These are phyloP conservation scores for Drosera spatulata DNA, from an alignment of 179 eudicot species.

Conservation along the genomic window DNA sequence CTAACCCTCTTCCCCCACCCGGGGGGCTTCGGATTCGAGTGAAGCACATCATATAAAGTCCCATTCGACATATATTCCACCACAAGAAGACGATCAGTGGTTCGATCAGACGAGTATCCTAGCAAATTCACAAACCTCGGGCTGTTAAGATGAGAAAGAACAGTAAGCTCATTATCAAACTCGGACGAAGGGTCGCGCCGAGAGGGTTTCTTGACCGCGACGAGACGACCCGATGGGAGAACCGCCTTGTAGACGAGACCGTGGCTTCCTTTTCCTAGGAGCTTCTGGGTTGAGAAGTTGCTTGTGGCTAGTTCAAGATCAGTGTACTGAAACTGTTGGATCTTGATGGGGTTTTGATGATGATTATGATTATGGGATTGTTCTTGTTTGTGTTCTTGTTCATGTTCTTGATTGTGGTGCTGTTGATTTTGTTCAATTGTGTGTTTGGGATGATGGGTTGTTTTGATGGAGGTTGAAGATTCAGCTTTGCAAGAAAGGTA, in stretches of 20 bases:
- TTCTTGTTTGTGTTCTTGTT: slow-evolving; percentile 6
- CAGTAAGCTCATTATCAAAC: slow-evolving; percentile 68
- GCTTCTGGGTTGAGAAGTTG: slow-evolving; percentile 58
- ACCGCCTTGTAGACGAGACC: slow-evolving; percentile 83
- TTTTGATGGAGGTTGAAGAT: slow-evolving; percentile 38
- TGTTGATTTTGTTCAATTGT: slow-evolving; percentile 6
- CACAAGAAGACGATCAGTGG: slow-evolving; percentile 46
- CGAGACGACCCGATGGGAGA: slow-evolving; percentile 53
- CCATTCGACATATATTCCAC: slow-evolving; percentile 93
- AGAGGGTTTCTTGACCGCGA: slow-evolving; percentile 78
- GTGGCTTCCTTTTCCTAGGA: slow-evolving; percentile 86
- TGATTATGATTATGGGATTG: slow-evolving; percentile 1
- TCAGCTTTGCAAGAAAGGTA: slow-evolving; percentile 74
- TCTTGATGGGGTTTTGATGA: slow-evolving; percentile 23
- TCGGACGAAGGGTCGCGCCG: slow-evolving; percentile 27
- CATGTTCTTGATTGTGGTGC: background rate
- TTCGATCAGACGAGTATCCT: slow-evolving; percentile 32
- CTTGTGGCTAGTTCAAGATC: slow-evolving; percentile 70
- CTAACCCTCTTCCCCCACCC: slow-evolving; percentile 66
- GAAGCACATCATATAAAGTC: slow-evolving; percentile 62
- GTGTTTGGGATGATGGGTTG: slow-evolving; percentile 10
- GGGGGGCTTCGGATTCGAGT: slow-evolving; percentile 40
- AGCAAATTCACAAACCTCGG: slow-evolving; percentile 74
- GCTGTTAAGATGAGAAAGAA: slow-evolving; percentile 48
- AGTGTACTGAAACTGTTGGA: slow-evolving; percentile 50